Percentiles rank a stretch among this genome's conserved stretches.
Conservation (phyloP, 2,329 filamentous ascomycete species). For the Bipolaris oryzae region DNA sequence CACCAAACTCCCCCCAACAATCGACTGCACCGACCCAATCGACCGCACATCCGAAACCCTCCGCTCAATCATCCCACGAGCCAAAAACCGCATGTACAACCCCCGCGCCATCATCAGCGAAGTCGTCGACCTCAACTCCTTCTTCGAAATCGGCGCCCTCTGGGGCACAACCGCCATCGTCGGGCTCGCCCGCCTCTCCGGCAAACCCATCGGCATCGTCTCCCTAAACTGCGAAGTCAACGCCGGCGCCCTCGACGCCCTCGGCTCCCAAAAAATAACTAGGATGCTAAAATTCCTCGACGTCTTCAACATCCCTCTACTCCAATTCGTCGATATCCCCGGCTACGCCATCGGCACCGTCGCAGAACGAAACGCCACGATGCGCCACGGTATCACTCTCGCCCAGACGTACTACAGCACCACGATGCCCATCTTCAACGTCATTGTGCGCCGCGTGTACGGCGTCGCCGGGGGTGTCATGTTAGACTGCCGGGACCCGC, state of each 20-base stretch:
- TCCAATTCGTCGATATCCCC: conserved; percentile 68
- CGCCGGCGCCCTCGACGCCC: conserved; percentile 65
- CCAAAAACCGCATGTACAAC: conserved; percentile 66
- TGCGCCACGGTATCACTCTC: conserved; percentile 68
- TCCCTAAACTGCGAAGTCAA: conserved; percentile 65
- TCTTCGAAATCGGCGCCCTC: conserved; percentile 68
- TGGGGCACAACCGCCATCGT: conserved; percentile 68
- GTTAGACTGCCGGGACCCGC: conserved; percentile 66
- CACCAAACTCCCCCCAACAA: conserved; percentile 59
- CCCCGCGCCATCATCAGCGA: conserved; percentile 62
- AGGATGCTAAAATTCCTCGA: conserved; percentile 68
- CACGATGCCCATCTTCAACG: conserved; percentile 66
- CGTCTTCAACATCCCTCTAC: conserved; percentile 67
- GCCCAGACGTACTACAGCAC: conserved; percentile 67
- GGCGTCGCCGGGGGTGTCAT: conserved; percentile 70
- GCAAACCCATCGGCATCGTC: conserved; percentile 64
- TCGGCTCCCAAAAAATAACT: conserved; percentile 65
- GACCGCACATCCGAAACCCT: conserved; percentile 58
- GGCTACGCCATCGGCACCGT: conserved; percentile 68
- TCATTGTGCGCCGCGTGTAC: conserved; percentile 66
- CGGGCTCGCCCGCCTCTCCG: conserved; percentile 64
- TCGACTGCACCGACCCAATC: conserved; percentile 56
- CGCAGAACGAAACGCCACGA: conserved; percentile 67
- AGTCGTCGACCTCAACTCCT: conserved; percentile 62
- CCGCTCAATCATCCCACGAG: conserved; percentile 63